phyloP scores from a whole-genome alignment of 768 basidiomycete genomes.

The Mycena amicta region DNA sequence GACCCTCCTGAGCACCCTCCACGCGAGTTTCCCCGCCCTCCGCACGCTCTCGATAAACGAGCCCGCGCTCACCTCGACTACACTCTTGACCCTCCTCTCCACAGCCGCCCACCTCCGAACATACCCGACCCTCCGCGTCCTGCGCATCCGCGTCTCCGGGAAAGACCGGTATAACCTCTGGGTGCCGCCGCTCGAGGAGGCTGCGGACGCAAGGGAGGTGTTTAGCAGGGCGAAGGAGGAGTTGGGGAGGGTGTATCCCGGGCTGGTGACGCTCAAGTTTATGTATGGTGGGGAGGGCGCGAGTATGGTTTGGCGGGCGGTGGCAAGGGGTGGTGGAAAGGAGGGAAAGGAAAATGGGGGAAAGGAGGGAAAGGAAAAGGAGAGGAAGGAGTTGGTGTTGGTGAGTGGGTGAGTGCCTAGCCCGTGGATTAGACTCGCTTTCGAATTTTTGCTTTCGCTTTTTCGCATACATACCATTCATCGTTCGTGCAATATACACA shows the following conservation, averaged over 20 bases:
- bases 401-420: too few species aligned
- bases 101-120: neutral
- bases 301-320: slow-evolving; percentile 14
- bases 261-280: slow-evolving; percentile 12
- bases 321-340: too few species aligned
- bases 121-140: slow-evolving; percentile 1
- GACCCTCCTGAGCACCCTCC: slow-evolving; percentile 8
- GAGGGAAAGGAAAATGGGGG: too few species aligned
- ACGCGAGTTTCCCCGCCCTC: slow-evolving; percentile 9
- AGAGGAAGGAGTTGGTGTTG: too few species aligned
- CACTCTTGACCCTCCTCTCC: slow-evolving; percentile 4
- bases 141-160: slow-evolving; percentile 15
- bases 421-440: too few species aligned
- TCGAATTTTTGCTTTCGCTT: too few species aligned
- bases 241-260: slow-evolving; percentile 14
- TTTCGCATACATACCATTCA: too few species aligned
- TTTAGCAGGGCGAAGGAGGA: slow-evolving; percentile 2
- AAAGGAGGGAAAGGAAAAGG: too few species aligned
- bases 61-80: neutral
- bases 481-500: too few species aligned
- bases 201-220: slow-evolving; percentile 12
- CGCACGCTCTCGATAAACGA: slow-evolving; percentile 21
- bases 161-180: slow-evolving; percentile 23
- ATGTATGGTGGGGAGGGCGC: slow-evolving; percentile 16
- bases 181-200: slow-evolving; percentile 21